A percentile compares a stretch with the other conserved stretches of the same genome.
These are phyloP conservation scores for Lactarius tabidus DNA, from an alignment of 768 basidiomycete species.

Conservation along the genomic window DNA sequence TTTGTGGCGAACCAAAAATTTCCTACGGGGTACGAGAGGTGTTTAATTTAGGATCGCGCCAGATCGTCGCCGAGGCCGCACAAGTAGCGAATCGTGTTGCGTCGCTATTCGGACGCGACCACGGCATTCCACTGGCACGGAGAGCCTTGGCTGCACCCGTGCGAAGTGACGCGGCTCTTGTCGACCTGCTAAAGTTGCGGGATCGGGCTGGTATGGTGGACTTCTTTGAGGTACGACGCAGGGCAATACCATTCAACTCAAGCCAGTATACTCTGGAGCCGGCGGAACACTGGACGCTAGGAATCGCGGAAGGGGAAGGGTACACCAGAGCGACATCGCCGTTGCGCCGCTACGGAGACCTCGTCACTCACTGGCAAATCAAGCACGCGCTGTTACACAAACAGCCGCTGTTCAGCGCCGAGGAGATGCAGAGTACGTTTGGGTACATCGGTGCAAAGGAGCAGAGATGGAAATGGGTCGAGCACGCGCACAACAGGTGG, in stretches of 20 bases:
- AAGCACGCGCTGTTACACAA: slow-evolving; percentile 60
- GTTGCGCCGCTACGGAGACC: slow-evolving; percentile 76
- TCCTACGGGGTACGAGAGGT: slow-evolving; percentile 41
- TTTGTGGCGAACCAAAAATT: slow-evolving; percentile 49
- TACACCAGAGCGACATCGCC: slow-evolving; percentile 86
- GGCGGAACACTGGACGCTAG: slow-evolving; percentile 62
- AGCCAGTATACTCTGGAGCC: slow-evolving; percentile 51
- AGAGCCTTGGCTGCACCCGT: slow-evolving; percentile 40
- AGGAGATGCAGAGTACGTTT: slow-evolving; percentile 45
- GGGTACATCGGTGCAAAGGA: slow-evolving; percentile 39
- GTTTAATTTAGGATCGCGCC: slow-evolving; percentile 42
- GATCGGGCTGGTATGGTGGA: slow-evolving; percentile 44
- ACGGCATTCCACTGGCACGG: slow-evolving; percentile 58
- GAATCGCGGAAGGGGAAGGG: slow-evolving; percentile 67
- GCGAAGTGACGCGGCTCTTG: slow-evolving; percentile 34
- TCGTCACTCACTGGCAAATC: slow-evolving; percentile 91
- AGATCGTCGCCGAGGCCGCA: slow-evolving; percentile 75
- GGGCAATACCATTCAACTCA: slow-evolving; percentile 34
- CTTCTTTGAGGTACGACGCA: slow-evolving; percentile 34
- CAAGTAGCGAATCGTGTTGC: slow-evolving; percentile 73
- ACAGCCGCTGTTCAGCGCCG: slow-evolving; percentile 41
- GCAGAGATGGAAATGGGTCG: slow-evolving; percentile 31
- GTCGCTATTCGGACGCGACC: slow-evolving; percentile 64
- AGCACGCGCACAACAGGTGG: slow-evolving; percentile 34
- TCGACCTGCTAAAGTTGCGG: slow-evolving; percentile 48